These are phyloP conservation scores for Penium margaritaceum DNA, from an alignment of 139 green algal species.

Conservation along the genomic window DNA sequence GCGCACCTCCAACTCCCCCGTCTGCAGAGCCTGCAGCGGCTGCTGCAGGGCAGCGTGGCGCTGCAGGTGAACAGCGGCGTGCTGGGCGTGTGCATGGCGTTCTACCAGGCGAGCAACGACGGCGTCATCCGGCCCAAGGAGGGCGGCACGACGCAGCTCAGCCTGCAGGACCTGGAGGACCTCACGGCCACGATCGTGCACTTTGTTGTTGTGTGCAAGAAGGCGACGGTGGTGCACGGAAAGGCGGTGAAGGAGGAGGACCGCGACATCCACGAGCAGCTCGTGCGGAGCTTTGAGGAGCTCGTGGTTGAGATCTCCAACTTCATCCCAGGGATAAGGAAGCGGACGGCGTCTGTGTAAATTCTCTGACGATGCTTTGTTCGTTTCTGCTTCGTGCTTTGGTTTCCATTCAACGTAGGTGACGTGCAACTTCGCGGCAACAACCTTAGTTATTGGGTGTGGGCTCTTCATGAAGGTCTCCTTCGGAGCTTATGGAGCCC, in stretches of 20 bases:
- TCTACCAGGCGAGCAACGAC: constrained; percentile 12
- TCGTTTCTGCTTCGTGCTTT: too few relatives aligned
- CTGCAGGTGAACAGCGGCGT: constrained; percentile 44
- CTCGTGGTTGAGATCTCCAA: constrained; percentile 18
- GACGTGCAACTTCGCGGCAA: too few relatives aligned
- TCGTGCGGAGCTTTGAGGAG: constrained; percentile 29
- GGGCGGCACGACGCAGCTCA: not conserved
- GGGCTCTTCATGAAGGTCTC: too few relatives aligned
- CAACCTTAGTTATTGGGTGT: too few relatives aligned
- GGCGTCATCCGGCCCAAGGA: constrained; percentile 4
- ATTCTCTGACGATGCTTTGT: too few relatives aligned
- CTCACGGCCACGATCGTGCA: constrained; percentile 19
- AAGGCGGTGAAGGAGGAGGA: constrained; percentile 23
- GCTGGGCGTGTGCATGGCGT: constrained; percentile 41
- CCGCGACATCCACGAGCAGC: constrained; percentile 33
- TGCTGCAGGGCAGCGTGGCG: constrained; percentile 45
- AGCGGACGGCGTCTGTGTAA: too few relatives aligned
- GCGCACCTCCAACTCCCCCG: constrained; percentile 9
- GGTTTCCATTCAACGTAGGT: too few relatives aligned
- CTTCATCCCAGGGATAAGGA: constrained; percentile 32
- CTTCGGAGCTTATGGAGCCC: too few relatives aligned
- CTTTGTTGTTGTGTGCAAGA: constrained; percentile 39
- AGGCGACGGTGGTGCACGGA: constrained; percentile 29
- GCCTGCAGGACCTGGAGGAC: constrained; percentile 9
- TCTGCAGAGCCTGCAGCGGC: constrained; percentile 29